phyloP scores from a whole-genome alignment of 202 grass and related monocot species.

The Hordeum pubiflorum region DNA sequence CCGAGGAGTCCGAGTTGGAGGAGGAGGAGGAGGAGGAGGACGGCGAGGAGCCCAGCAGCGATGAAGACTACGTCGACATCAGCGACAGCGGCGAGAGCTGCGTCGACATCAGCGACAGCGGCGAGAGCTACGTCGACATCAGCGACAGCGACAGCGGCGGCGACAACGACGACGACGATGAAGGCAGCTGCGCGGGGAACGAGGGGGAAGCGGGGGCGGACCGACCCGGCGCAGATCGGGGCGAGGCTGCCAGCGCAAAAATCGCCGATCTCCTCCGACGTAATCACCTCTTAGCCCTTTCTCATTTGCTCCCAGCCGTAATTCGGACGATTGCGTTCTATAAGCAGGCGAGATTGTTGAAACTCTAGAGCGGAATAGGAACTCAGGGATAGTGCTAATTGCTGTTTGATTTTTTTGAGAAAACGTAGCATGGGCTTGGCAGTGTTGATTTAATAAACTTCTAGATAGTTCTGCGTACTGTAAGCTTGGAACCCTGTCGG shows the following conservation, averaged over 20 bases:
- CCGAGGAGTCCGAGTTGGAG: slow-evolving; percentile 22
- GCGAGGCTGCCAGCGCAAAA: slow-evolving; percentile 37
- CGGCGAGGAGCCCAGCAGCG: not conserved
- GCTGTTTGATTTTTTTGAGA: not conserved
- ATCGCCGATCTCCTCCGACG: slow-evolving; percentile 44
- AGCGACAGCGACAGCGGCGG: slow-evolving; percentile 1
- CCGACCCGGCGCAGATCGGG: slow-evolving; percentile 9
- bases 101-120: slow-evolving; percentile 23
- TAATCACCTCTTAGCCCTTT: slow-evolving; percentile 18
- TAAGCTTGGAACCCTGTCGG: not conserved
- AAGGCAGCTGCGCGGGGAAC: not conserved
- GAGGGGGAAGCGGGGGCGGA: slow-evolving; percentile 22
- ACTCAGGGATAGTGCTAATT: not conserved
- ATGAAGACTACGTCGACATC: slow-evolving; percentile 39
- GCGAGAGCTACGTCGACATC: not conserved
- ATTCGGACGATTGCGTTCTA: not conserved
- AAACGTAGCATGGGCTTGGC: not conserved
- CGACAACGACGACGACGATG: slow-evolving; percentile 17
- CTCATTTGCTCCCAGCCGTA: not conserved
- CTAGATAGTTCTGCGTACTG: not conserved
- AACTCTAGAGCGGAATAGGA: not conserved
- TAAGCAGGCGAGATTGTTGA: not conserved
- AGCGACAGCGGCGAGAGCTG: slow-evolving; percentile 8
- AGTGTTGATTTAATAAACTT: not conserved
- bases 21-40: slow-evolving; percentile 42